phyloP scores from a whole-genome alignment of 768 basidiomycete species.

The Pleurotus citrinopileatus region DNA sequence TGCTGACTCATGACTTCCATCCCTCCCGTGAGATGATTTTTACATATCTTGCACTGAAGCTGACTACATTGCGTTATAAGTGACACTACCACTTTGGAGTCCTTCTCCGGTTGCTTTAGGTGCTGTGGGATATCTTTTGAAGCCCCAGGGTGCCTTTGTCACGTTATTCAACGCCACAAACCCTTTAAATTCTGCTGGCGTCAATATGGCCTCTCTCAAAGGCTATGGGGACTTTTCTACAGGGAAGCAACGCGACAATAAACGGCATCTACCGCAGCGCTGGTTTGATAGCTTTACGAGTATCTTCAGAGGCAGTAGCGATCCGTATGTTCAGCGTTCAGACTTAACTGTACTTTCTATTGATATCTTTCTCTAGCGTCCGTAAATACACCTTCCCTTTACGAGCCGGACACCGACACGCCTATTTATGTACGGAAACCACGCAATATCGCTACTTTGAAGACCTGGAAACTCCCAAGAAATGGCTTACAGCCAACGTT shows the following conservation, averaged over 20 bases:
- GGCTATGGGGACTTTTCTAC: conserved; percentile 60
- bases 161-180: conserved; percentile 69
- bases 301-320: conserved; percentile 35
- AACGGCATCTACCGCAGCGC: conserved; percentile 56
- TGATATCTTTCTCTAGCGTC: background rate
- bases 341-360: conserved; percentile 13
- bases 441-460: conserved; percentile 69
- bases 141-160: conserved; percentile 66
- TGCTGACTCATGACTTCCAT: conserved; percentile 68
- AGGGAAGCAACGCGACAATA: conserved; percentile 51
- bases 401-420: conserved; percentile 60
- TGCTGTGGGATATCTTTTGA: conserved; percentile 72
- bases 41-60: conserved; percentile 4
- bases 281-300: conserved; percentile 55
- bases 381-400: conserved; percentile 60
- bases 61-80: conserved; percentile 25
- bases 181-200: conserved; percentile 43
- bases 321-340: conserved; percentile 39
- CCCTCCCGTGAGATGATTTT: conserved; percentile 48
- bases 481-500: conserved; percentile 73
- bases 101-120: conserved; percentile 64
- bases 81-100: conserved; percentile 69
- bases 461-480: conserved; percentile 57
- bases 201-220: conserved; percentile 52
- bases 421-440: conserved; percentile 67